Base-by-base conservation (phyloP, 2,329 filamentous ascomycete genomes). In the Dissoconium aciculare region DNA sequence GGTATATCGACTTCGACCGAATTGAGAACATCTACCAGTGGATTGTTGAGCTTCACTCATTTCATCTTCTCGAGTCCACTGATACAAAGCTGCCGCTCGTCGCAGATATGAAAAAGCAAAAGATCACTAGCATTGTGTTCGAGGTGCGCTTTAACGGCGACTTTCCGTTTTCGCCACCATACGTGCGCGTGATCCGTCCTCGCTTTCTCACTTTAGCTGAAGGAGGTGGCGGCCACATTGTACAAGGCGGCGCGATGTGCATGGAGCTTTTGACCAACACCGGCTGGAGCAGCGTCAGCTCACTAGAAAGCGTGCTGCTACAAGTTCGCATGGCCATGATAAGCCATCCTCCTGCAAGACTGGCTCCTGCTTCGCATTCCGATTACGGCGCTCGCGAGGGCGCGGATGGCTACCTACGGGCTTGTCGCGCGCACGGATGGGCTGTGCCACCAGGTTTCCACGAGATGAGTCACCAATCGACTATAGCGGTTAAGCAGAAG, bases 1-100 rank as follows among this genome's bases (percentile, higher is more conserved):
- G 84, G 83, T 83, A 82, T 47, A 74, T 92, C 33, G 69, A 91
- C 46, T 57, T 66, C 10, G 59, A 62, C 4, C 67, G 70, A 29
- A 60, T 85, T 21, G 67, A 60, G 13, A 91, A 85, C 46, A 64
- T 84, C 38, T 93, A 89, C 47, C 83, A 91, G 47, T 92, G 84
- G 84, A 83, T 92, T 35, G 74, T 91, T 4, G 80, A 93, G 52
- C 60, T 94, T 1, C 85, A 93, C 52, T 81, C 76, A 26, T 92
- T 93, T 46, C 51, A 58, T 2, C 44, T 41, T 5, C 47, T 52
- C 34, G 38, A 44, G 23, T 23, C 19, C 19, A 8, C 19, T n/a
- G 8, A 8, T 8, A 23, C 8, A 8, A 23, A 23, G 19, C 62
- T 89, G 0, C 80, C 78, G 1, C 61, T 94, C 1, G 74, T 78